Base-by-base conservation (phyloP, 2,329 filamentous ascomycete species). In the Nemania serpens region DNA sequence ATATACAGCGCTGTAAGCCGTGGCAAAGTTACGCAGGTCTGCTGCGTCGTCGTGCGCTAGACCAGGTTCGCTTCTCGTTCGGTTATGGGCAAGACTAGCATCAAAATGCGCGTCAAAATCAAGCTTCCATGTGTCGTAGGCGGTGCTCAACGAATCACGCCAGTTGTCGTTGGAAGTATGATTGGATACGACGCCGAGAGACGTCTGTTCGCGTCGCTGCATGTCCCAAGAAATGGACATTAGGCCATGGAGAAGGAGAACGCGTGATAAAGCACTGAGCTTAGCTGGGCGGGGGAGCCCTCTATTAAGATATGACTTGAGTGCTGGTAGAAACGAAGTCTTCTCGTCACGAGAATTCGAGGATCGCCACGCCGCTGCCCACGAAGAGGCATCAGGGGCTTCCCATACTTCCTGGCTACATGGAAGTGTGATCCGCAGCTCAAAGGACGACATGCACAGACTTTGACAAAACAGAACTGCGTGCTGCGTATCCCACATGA, bases 401-500 rank as follows among this genome's bases (percentile, higher is more conserved):
- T 88, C 85, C 85, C 86, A 89, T 0, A 82, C 66, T 0, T 75
- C 70, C 51, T 84, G 78, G 42, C 80, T 77, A 66, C 83, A 87
- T 0, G 85, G 86, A 2, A 88, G 70, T 1, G 79, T 77, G 0
- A 84, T 79, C 0, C 84, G 79, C 1, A 89, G 77, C 66, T 88
- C 85, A 51, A 88, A 88, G 0, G 85, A 83, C 1, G 84, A 88
- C 85, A 88, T 88, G 72, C 85, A 88, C 0, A 88, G 77, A 4
- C 83, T 86, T 68, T 88, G 85, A n/a, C 84, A 87, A 70, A 88
- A 88, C 0, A 88, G 75, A 0, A 88, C 84, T 0, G 85, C 85
- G 61, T 88, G 85, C 56, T 88, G 85, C 0, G 84, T 86, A 65
- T 88, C 86, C 86, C 85, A 88, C 76, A 88, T 83, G 69, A 88